Conservation (phyloP, 177 flowering plant species). For the Telopea speciosissima region DNA sequence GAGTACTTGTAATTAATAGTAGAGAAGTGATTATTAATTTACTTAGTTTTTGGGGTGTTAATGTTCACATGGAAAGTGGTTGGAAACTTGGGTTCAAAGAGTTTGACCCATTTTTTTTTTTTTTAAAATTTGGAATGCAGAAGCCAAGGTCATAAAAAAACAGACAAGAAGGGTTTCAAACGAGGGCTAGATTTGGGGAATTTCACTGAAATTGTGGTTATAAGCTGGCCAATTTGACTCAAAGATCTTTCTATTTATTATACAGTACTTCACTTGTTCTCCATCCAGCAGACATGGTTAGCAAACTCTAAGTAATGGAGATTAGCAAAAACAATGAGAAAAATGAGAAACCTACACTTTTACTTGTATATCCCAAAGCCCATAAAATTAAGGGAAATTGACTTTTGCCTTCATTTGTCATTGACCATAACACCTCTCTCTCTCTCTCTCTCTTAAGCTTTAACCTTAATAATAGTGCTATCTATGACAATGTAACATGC, state of each 20-base stretch:
- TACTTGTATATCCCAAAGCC: slow-evolving; percentile 24
- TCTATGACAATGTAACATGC: not conserved
- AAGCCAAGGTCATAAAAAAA: slow-evolving; percentile 25
- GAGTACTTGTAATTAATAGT: no score
- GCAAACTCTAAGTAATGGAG: slow-evolving; percentile 22
- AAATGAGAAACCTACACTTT: slow-evolving; percentile 30
- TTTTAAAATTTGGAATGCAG: slow-evolving; percentile 19
- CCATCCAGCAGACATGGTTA: slow-evolving; percentile 36
- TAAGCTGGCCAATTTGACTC: slow-evolving; percentile 9
- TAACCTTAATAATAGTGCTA: not conserved
- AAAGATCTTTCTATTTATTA: slow-evolving; percentile 7
- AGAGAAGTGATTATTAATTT: not conserved
- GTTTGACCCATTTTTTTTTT: slow-evolving; percentile 26
- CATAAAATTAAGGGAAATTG: slow-evolving; percentile 23
- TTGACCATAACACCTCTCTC: slow-evolving; percentile 5
- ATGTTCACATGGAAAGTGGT: slow-evolving; percentile 13
- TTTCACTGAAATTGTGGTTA: slow-evolving; percentile 8
- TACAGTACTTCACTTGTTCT: slow-evolving; percentile 19
- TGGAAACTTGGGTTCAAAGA: slow-evolving; percentile 25
- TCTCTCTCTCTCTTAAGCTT: not conserved
- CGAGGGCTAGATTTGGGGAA: slow-evolving; percentile 16
- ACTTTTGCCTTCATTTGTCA: slow-evolving; percentile 10
- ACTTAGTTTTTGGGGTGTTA: not conserved
- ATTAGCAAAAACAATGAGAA: slow-evolving; percentile 19
- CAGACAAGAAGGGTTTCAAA: slow-evolving; percentile 20